Evolutionary conservation across 257 asterid genomes (phyloP), one percentile per base, ranked within the genome.

Genomic region (Nicotiana sylvestris): DNA sequence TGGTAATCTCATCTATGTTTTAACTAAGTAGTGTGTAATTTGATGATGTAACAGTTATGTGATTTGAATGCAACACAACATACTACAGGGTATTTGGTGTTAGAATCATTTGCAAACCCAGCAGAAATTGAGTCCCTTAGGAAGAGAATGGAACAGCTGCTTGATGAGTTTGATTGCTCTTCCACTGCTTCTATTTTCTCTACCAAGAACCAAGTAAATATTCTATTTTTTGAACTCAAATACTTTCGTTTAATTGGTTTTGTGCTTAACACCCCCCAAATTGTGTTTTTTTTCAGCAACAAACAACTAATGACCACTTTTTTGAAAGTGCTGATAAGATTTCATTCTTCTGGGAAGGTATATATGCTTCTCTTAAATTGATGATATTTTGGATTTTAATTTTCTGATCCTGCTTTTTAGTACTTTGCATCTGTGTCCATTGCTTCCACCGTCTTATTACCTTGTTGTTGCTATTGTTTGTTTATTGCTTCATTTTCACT

Each of bases 321-420:
- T 96, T 86, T 43, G 96, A 91, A 72, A 96, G 98, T 82, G 97
- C 97, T 74, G 99, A 94, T 88, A 94, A 91, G 89, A 91, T 96
- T 84, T 96, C 99, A 27, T 94, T 92, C 84, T 94, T 96, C 91
- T 93, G 93, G 83, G 99, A 96, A 94, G 99, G 99, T 94, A 89
- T 79, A 76, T 37, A 12, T 78, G 81, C n/a, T 21, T 33, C 30
- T 30, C 1, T 39, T 62, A 17, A 64, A 78, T 6, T 79, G 11
- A 30, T 29, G 70, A 13, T 30, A 29, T 30, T 43, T 32, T 30
- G 74, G 12, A 66, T 13, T 12, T 66, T 66, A 66, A 66, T 15
- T 32, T 32, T 32, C 25, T 17, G 29, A 67, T 67, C 27, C 29
- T 16, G 53, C 74, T 17, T 67, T 67, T 17, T 33, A 33, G 76